These are phyloP conservation scores for Ustilago esculenta DNA, from an alignment of 1,284 basidiomycete species.

Conservation along the genomic window DNA sequence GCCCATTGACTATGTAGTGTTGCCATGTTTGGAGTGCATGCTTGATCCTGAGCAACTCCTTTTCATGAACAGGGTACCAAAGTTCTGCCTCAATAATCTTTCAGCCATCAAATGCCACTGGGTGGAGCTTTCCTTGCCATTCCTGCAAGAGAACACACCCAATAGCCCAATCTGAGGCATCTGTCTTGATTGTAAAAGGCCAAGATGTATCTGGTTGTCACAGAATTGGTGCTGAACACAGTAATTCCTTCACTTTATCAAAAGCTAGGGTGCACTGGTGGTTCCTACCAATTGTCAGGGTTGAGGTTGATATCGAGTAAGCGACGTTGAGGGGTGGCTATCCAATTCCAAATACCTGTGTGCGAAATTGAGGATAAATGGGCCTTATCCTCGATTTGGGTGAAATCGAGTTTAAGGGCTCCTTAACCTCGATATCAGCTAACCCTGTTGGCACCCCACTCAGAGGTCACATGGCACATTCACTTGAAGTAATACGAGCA, in stretches of 20 bases:
- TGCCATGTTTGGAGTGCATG: background rate
- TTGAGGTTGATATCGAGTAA: too few relatives aligned
- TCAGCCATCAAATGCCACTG: background rate
- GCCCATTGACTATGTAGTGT: background rate
- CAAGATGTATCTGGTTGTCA: background rate
- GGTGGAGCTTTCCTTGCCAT: background rate
- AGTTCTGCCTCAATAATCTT: background rate
- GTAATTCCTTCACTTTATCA: background rate
- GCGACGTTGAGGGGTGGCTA: too few relatives aligned
- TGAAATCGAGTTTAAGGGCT: too few relatives aligned
- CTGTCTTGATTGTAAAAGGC: background rate
- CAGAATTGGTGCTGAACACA: background rate
- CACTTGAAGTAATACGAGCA: too few relatives aligned
- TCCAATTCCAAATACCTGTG: too few relatives aligned
- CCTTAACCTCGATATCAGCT: too few relatives aligned
- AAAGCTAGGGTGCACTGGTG: background rate
- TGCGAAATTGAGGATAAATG: too few relatives aligned
- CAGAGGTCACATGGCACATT: too few relatives aligned
- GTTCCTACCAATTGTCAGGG: too few relatives aligned
- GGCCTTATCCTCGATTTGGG: too few relatives aligned
- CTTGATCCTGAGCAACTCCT: background rate
- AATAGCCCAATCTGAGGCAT: background rate
- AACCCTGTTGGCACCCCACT: too few relatives aligned
- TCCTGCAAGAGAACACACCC: background rate
- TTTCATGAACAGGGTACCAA: background rate